phyloP scores from a whole-genome alignment of 148 eudicot species.

The Chenopodium quinoa region DNA sequence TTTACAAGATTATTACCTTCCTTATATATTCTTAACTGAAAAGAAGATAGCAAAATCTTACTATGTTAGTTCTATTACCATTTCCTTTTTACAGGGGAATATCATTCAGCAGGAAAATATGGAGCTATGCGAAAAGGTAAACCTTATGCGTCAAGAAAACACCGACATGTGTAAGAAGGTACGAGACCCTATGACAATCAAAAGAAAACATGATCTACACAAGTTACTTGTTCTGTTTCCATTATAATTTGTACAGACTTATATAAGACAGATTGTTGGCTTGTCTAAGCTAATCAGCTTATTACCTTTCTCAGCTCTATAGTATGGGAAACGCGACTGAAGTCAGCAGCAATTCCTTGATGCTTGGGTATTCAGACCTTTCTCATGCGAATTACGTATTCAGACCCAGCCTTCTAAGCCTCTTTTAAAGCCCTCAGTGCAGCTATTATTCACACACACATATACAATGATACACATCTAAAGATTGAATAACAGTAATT shows the following conservation, averaged over 20 bases:
- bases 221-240: not conserved
- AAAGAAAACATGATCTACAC: not conserved
- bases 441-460: no score
- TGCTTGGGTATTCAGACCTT: no score
- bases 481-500: no score
- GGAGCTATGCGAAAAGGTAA: constrained; percentile 73
- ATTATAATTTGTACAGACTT: not conserved
- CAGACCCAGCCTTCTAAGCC: no score
- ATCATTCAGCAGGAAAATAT: constrained; percentile 62
- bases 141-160: constrained; percentile 44
- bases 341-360: constrained; percentile 21
- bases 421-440: no score
- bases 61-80: not conserved
- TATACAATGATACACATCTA: no score
- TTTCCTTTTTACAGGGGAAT: constrained; percentile 43
- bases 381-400: no score
- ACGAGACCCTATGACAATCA: constrained; percentile 7
- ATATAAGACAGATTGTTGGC: no score
- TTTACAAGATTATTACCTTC: not conserved
- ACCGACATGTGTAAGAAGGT: constrained; percentile 47
- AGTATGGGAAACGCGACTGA: constrained; percentile 32
- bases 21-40: not conserved
- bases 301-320: constrained; percentile 39
- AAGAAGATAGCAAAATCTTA: not conserved
- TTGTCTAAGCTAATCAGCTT: not conserved